Conservation (phyloP, 352 stramenopile species). For the Phytophthora boehmeriae region DNA sequence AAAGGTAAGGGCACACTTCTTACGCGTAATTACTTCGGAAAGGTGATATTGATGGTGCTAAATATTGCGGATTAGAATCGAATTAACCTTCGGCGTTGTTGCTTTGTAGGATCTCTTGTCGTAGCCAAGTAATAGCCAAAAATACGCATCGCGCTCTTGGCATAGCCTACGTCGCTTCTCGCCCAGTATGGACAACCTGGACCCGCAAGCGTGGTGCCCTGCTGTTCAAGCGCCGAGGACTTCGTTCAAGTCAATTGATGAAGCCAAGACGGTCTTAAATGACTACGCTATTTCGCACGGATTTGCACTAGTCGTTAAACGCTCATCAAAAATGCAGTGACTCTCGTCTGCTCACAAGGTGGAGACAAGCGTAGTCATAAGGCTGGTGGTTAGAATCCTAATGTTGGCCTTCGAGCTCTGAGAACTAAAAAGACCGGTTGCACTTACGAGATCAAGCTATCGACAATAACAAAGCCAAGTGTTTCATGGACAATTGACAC, state of each 20-base stretch:
- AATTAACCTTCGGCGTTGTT: neutral
- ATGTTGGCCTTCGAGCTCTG: neutral
- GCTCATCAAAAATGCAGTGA: neutral
- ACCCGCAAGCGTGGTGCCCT: neutral
- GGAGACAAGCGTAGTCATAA: neutral
- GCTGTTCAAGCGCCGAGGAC: neutral
- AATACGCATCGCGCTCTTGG: no score
- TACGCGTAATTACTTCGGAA: no score
- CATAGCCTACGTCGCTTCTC: no score
- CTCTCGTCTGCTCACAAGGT: neutral
- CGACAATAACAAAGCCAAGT: neutral
- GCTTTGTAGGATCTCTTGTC: neutral
- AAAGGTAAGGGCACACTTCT: no score
- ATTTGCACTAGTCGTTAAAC: neutral
- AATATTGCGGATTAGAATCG: no score
- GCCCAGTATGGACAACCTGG: constrained; percentile 1
- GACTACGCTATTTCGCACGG: neutral
- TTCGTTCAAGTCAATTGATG: neutral
- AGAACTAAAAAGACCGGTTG: neutral
- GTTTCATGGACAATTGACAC: neutral
- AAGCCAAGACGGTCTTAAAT: neutral
- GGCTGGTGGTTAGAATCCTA: neutral
- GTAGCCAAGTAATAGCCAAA: neutral
- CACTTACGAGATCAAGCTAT: neutral
- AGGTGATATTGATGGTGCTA: no score